Evolutionary conservation across 768 basidiomycete genomes (phyloP).

Genomic region (Arthromyces matolae): DNA sequence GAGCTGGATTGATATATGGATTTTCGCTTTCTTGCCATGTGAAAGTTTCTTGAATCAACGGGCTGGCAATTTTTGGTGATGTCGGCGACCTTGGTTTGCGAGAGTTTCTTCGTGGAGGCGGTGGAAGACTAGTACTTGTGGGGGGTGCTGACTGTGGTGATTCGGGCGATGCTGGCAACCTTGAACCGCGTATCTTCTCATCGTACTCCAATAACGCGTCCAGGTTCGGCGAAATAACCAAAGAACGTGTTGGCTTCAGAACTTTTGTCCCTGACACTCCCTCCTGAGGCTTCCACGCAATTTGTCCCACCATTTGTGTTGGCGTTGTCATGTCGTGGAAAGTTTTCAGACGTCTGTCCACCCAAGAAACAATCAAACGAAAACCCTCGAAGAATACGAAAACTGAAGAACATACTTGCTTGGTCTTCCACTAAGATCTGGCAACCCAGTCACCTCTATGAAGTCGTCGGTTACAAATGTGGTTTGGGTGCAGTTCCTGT

Average conservation of each 20-base stretch:
- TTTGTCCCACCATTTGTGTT: no score
- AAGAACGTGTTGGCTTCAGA: conserved; percentile 18
- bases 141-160: conserved; percentile 1
- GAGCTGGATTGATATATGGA: conserved; percentile 47
- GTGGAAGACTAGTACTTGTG: conserved; percentile 58
- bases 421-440: no score
- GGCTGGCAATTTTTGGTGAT: conserved; percentile 11
- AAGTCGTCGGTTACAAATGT: no score
- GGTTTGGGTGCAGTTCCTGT: no score
- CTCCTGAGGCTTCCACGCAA: conserved; percentile 3
- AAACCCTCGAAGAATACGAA: neutral
- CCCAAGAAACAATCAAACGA: neutral
- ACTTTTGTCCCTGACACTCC: neutral
- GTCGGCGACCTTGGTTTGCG: conserved; percentile 18
- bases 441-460: no score
- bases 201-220: conserved; percentile 59
- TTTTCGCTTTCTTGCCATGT: conserved; percentile 21
- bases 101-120: conserved; percentile 31
- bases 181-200: conserved; percentile 38
- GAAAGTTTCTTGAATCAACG: conserved; percentile 8
- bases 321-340: no score
- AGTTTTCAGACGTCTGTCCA: conserved; percentile 2
- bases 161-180: conserved; percentile 5
- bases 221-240: conserved; percentile 56
- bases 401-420: neutral